Percentiles rank a stretch among this genome's conserved stretches.
phyloP scores from a whole-genome alignment of 192 early-diverging fungal genomes.

The Coemansia sp. region DNA sequence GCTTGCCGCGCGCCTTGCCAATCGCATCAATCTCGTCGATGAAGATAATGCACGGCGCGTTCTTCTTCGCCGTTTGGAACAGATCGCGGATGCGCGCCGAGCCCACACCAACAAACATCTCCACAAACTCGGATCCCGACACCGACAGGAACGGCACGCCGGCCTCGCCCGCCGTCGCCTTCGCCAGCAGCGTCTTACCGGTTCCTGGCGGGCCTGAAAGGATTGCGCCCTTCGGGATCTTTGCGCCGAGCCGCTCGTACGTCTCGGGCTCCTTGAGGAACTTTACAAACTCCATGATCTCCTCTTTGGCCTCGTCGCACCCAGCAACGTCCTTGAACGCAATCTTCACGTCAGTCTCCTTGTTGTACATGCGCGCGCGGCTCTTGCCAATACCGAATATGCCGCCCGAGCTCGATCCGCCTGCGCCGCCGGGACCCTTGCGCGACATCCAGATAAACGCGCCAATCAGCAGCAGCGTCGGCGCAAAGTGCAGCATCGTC shows the following conservation, averaged over 20 bases:
- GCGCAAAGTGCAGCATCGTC: conserved; percentile 86
- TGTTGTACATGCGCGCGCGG: conserved; percentile 94
- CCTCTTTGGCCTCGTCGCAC: conserved; percentile 98
- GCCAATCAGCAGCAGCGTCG: conserved; percentile 88
- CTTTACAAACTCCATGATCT: conserved; percentile 99
- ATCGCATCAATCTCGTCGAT: conserved; percentile 99
- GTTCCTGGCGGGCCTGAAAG: conserved; percentile 92
- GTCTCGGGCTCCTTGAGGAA: conserved; percentile 92
- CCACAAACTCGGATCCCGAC: conserved; percentile 99
- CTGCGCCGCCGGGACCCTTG: conserved; percentile 67
- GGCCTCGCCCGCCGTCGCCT: conserved; percentile 99
- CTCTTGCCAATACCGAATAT: conserved; percentile 98
- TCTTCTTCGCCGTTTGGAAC: conserved; percentile 96
- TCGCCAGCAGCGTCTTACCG: conserved; percentile 98
- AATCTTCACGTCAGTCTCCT: conserved; percentile 92
- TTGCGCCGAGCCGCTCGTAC: conserved; percentile 94
- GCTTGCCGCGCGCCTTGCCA: conserved; percentile 92
- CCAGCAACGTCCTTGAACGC: conserved; percentile 99
- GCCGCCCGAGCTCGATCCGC: conserved; percentile 64
- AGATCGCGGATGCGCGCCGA: conserved; percentile 89
- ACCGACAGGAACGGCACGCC: conserved; percentile 97
- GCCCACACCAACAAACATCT: conserved; percentile 99
- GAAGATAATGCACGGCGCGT: conserved; percentile 98
- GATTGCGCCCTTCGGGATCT: conserved; percentile 98
- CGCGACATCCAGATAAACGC: conserved; percentile 84